Evolutionary conservation across 768 basidiomycete genomes (phyloP).

Genomic region (Mycena filopes): DNA sequence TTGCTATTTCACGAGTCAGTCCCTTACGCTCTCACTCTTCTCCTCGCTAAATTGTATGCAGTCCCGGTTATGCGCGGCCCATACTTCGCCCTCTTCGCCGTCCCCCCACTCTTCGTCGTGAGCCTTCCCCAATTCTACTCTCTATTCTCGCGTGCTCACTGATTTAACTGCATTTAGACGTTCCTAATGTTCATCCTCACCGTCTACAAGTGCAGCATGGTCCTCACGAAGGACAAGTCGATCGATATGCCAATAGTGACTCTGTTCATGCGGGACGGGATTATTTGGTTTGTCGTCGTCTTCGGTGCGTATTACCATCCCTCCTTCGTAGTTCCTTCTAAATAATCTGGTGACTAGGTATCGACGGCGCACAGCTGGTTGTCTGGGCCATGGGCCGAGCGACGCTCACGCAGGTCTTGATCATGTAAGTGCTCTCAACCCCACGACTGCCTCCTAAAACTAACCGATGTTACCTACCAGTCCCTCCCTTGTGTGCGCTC

Average conservation of each 20-base stretch:
- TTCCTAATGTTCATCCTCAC: constrained; percentile 12
- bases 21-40: too few species aligned
- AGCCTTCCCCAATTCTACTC: neutral
- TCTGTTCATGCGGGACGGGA: neutral
- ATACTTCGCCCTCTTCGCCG: constrained; percentile 18
- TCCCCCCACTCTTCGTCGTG: constrained; percentile 20
- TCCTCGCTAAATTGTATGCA: neutral
- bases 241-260: neutral
- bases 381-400: constrained; percentile 10
- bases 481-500: constrained; percentile 3
- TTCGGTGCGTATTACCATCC: neutral
- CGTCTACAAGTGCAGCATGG: constrained; percentile 1
- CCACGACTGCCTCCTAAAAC: neutral
- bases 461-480: neutral
- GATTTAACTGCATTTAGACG: neutral
- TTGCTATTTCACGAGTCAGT: constrained; percentile 20
- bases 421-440: neutral
- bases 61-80: constrained; percentile 1
- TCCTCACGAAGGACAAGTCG: neutral
- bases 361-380: constrained; percentile 11
- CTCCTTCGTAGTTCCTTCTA: too few species aligned
- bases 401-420: constrained; percentile 17
- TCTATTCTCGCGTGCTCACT: too few species aligned
- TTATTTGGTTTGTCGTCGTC: neutral
- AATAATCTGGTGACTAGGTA: neutral